Evolutionary conservation across 1,284 basidiomycete species (phyloP).

Genomic region (Microbotryum lychnidis-dioicae): DNA sequence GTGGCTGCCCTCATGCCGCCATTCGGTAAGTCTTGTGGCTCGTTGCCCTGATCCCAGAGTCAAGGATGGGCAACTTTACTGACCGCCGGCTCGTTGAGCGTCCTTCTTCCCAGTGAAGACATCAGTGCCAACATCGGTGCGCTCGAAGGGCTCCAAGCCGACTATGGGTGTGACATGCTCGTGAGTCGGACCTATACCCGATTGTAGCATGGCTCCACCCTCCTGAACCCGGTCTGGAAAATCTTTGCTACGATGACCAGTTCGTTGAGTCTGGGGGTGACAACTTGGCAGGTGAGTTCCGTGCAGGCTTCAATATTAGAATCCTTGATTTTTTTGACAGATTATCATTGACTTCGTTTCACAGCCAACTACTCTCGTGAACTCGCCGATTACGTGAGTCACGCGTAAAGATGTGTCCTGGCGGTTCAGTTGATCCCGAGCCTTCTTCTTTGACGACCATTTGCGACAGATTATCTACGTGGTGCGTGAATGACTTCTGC

Average conservation of each 20-base stretch:
- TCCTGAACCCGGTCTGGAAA: neutral
- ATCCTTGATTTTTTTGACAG: neutral
- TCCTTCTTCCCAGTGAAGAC: slow-evolving; percentile 60
- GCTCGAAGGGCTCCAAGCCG: slow-evolving; percentile 88
- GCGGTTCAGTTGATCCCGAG: too few relatives aligned
- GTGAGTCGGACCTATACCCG: neutral
- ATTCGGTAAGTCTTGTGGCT: slow-evolving; percentile 46
- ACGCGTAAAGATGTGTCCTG: too few relatives aligned
- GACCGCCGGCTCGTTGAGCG: neutral
- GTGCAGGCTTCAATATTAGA: too few relatives aligned
- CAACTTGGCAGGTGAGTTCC: slow-evolving; percentile 58
- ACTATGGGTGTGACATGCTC: slow-evolving; percentile 45
- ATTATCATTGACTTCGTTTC: neutral
- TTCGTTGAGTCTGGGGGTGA: slow-evolving; percentile 95
- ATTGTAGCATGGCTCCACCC: neutral
- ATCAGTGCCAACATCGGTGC: slow-evolving; percentile 95
- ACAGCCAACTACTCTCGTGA: slow-evolving; percentile 90
- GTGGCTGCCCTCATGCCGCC: slow-evolving; percentile 89
- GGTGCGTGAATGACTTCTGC: slow-evolving; percentile 2
- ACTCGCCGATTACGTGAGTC: slow-evolving; percentile 96
- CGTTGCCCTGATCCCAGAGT: neutral
- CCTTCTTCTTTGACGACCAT: neutral
- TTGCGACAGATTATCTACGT: slow-evolving; percentile 25
- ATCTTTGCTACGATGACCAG: slow-evolving; percentile 40
- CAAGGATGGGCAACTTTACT: too few relatives aligned